phyloP scores from a whole-genome alignment of 371 early-diverging fungal genomes.

The Chytridium lagenaria region DNA sequence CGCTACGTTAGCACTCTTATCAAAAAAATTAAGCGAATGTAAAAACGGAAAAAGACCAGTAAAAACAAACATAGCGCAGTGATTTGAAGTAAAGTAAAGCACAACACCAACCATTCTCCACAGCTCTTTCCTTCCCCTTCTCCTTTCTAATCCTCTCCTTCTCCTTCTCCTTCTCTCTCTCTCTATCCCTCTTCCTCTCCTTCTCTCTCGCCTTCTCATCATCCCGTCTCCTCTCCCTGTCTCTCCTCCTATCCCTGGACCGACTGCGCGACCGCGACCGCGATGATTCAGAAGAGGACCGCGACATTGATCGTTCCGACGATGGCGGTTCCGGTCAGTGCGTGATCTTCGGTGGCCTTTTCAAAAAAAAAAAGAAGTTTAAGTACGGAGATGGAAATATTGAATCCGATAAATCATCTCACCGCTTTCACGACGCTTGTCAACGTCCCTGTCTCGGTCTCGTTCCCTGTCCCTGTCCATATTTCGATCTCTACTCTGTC shows the following conservation, averaged over 20 bases:
- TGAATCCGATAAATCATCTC: not conserved
- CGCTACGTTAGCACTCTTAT: too few species aligned
- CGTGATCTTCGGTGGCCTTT: not conserved
- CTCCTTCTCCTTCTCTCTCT: slow-evolving; percentile 22
- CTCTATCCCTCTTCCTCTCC: not conserved
- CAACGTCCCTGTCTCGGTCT: slow-evolving; percentile 11
- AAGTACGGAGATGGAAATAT: too few species aligned
- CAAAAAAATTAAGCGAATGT: too few species aligned
- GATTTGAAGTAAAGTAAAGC: not conserved
- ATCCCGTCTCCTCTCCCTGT: not conserved
- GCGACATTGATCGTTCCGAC: not conserved
- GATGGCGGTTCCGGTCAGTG: slow-evolving; percentile 25
- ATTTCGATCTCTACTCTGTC: not conserved
- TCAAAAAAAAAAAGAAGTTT: not conserved
- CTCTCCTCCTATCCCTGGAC: not conserved
- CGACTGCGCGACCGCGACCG: not conserved
- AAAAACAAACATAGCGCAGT: not conserved
- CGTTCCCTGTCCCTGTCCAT: not conserved
- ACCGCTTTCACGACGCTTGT: not conserved
- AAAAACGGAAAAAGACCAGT: not conserved
- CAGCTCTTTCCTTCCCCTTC: slow-evolving; percentile 26
- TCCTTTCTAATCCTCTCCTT: slow-evolving; percentile 20
- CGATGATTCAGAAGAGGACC: slow-evolving; percentile 7
- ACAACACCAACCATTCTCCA: not conserved
- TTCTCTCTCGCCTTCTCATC: not conserved